Percentiles rank a stretch among this genome's conserved stretches.
Evolutionary conservation across 2,329 filamentous ascomycete species (phyloP).

Genomic region (Colletotrichum brevisporum): DNA sequence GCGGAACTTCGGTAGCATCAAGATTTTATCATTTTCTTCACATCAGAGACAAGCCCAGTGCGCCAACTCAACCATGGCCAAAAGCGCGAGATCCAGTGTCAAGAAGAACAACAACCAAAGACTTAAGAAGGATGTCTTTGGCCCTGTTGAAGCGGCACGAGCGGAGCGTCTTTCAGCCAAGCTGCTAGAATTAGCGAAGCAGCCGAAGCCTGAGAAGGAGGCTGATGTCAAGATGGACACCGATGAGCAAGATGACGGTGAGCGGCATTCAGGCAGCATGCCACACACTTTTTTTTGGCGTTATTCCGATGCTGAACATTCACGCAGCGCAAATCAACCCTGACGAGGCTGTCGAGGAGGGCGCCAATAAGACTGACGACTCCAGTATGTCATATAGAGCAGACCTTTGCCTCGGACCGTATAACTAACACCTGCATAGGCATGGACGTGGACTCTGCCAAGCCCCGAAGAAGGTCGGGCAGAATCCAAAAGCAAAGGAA

Average conservation of each 20-base stretch:
- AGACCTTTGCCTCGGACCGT: conserved; percentile 40
- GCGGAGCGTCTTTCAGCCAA: conserved; percentile 89
- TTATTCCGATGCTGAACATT: conserved; percentile 31
- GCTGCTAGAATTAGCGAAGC: conserved; percentile 82
- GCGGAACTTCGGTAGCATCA: no score
- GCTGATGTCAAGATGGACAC: conserved; percentile 65
- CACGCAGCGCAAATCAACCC: conserved; percentile 46
- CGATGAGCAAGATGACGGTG: conserved; percentile 46
- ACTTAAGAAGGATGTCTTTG: conserved; percentile 86
- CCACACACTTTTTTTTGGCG: not conserved
- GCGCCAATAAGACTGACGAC: conserved; percentile 48
- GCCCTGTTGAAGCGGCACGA: conserved; percentile 83
- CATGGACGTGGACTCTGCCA: conserved; percentile 71
- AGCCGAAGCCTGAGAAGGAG: conserved; percentile 76
- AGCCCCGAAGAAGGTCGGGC: conserved; percentile 52
- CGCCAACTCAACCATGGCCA: conserved; percentile 77
- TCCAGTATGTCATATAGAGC: conserved; percentile 17
- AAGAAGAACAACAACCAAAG: conserved; percentile 87
- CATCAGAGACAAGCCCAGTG: not conserved
- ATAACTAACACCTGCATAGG: conserved; percentile 50
- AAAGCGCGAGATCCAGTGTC: conserved; percentile 83
- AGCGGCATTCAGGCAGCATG: not conserved
- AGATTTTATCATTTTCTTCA: not conserved
- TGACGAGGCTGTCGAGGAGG: conserved; percentile 44
- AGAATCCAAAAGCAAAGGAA: conserved; percentile 71